These are phyloP conservation scores for Chytriomyces sp. DNA, from an alignment of 192 early-diverging fungal genomes.

Conservation along the genomic window DNA sequence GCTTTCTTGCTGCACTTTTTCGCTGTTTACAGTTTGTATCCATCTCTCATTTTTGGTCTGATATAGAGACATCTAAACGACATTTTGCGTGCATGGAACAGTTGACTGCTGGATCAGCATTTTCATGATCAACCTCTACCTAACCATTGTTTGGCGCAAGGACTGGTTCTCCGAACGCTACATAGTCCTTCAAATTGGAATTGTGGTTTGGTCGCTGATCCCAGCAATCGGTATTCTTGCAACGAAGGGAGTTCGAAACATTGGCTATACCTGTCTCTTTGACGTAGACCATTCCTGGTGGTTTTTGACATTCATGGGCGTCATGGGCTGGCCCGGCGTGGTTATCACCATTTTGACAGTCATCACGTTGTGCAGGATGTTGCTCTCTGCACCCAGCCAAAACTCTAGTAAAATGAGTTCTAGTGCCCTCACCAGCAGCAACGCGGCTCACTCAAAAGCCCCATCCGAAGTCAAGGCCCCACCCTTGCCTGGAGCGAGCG, in stretches of 20 bases:
- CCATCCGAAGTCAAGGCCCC: too few species aligned
- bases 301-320: neutral
- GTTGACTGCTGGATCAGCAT: neutral
- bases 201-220: neutral
- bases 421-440: too few species aligned
- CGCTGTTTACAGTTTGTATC: neutral
- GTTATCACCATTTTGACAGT: neutral
- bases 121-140: slow-evolving; percentile 7
- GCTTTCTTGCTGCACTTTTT: neutral
- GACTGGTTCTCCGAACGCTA: slow-evolving; percentile 12
- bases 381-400: neutral
- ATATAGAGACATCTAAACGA: neutral
- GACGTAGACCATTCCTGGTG: neutral
- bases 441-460: too few species aligned
- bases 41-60: too few species aligned
- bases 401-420: too few species aligned
- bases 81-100: neutral
- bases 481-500: too few species aligned
- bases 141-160: slow-evolving; percentile 9
- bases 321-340: slow-evolving; percentile 7
- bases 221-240: slow-evolving; percentile 1
- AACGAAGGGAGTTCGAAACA: neutral
- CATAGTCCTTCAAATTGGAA: neutral
- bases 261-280: neutral
- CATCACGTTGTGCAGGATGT: neutral